Conservation (phyloP, 805 yeast species). For the Metschnikowia drakensbergensis region DNA sequence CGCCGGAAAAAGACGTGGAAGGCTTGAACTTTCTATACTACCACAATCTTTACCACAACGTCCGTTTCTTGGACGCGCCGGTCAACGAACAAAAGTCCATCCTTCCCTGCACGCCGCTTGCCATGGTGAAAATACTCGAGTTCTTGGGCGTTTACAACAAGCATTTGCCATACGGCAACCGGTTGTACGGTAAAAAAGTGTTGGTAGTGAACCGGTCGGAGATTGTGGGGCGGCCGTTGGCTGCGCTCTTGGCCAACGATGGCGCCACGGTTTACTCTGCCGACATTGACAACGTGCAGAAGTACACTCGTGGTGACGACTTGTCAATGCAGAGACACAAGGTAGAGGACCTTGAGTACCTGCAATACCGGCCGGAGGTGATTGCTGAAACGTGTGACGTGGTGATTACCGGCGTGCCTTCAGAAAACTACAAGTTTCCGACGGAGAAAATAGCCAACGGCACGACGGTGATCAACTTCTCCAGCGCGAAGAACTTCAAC, state of each 20-base stretch:
- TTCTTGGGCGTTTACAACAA: conserved; percentile 83
- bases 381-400: conserved; percentile 80
- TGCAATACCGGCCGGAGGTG: conserved; percentile 50
- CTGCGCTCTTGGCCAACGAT: conserved; percentile 93
- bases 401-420: conserved; percentile 93
- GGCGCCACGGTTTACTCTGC: conserved; percentile 95
- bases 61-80: conserved; percentile 75
- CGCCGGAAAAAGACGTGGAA: conserved; percentile 93
- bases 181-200: conserved; percentile 88
- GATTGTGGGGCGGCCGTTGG: conserved; percentile 95
- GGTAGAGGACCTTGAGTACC: conserved; percentile 54
- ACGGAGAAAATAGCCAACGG: conserved; percentile 77
- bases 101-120: conserved; percentile 94
- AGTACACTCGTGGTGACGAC: conserved; percentile 92
- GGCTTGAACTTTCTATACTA: conserved; percentile 88
- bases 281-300: conserved; percentile 82
- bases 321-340: conserved; percentile 76
- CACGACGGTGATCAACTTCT: conserved; percentile 85
- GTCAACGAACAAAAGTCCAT: conserved; percentile 69
- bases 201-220: conserved; percentile 91
- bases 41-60: conserved; percentile 92
- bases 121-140: conserved; percentile 89
- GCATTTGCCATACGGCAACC: conserved; percentile 80
- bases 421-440: conserved; percentile 79
- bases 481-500: conserved; percentile 82